Percentiles rank a stretch among this genome's conserved stretches.
Conservation (phyloP, 257 asterid species). For the Lycium barbarum region DNA sequence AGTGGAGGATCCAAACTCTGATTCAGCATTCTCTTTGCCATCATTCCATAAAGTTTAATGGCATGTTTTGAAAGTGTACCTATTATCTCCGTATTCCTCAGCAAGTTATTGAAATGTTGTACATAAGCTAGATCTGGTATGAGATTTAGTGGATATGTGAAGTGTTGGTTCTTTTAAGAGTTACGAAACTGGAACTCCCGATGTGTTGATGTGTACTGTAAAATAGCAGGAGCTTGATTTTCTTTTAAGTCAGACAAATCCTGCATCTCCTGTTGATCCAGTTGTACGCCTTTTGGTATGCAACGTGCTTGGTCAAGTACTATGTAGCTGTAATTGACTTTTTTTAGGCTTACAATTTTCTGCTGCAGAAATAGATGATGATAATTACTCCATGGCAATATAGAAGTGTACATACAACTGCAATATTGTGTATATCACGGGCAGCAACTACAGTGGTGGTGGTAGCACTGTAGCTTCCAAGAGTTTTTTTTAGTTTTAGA, state of each 20-base stretch:
- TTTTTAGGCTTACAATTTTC: neutral
- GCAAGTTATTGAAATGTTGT: neutral
- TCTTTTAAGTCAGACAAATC: neutral
- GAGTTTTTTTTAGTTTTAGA: neutral
- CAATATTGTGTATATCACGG: neutral
- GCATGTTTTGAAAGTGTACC: neutral
- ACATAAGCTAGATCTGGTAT: slow-evolving; percentile 24
- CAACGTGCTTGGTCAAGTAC: neutral
- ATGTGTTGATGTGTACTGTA: slow-evolving; percentile 10
- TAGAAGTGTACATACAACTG: neutral
- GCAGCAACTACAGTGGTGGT: neutral
- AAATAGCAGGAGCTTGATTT: neutral
- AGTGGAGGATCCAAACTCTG: slow-evolving; percentile 17
- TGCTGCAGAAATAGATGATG: slow-evolving; percentile 2
- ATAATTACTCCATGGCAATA: neutral
- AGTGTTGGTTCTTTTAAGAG: neutral
- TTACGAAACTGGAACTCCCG: neutral
- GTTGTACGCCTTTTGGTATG: neutral
- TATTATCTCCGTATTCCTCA: neutral
- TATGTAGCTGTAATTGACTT: neutral
- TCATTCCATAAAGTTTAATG: neutral
- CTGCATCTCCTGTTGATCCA: neutral
- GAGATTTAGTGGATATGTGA: slow-evolving; percentile 22
- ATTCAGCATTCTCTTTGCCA: slow-evolving; percentile 26
- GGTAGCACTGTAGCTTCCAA: neutral